phyloP scores from a whole-genome alignment of 306 rosid species.

The Biancaea sappan region DNA sequence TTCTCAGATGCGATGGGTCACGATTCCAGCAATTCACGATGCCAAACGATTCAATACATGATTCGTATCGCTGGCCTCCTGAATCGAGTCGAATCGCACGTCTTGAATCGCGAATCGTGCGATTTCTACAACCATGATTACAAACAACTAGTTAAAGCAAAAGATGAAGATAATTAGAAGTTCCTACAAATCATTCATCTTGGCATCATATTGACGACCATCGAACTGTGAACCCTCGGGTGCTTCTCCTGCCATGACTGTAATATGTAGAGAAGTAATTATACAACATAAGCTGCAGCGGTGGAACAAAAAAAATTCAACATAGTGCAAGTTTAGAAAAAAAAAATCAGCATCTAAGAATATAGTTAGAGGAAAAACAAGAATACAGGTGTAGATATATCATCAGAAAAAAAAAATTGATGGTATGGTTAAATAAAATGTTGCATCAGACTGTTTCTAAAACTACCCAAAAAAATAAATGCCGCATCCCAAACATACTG shows the following conservation, averaged over 20 bases:
- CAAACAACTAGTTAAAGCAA: not conserved
- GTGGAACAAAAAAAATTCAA: not conserved
- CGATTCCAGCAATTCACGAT: no score
- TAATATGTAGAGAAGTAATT: slow-evolving; percentile 9
- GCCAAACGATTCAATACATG: no score
- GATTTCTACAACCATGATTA: no score
- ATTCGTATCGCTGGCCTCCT: no score
- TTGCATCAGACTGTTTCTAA: not conserved
- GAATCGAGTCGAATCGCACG: no score
- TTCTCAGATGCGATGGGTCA: no score
- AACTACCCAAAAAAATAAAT: not conserved
- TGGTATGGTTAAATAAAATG: not conserved
- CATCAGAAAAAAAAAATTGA: not conserved
- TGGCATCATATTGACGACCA: slow-evolving; percentile 56
- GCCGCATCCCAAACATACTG: not conserved
- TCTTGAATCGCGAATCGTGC: no score
- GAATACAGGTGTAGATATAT: not conserved
- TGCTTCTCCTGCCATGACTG: slow-evolving; percentile 72
- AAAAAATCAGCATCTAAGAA: not conserved
- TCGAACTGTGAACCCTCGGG: slow-evolving; percentile 73
- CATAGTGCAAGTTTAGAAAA: not conserved
- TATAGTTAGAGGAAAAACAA: not conserved
- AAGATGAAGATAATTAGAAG: not conserved
- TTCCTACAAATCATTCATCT: slow-evolving; percentile 68
- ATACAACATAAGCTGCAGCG: not conserved